phyloP scores from a whole-genome alignment of 2,329 filamentous ascomycete genomes.

The Xylariomycetidae sp. region DNA sequence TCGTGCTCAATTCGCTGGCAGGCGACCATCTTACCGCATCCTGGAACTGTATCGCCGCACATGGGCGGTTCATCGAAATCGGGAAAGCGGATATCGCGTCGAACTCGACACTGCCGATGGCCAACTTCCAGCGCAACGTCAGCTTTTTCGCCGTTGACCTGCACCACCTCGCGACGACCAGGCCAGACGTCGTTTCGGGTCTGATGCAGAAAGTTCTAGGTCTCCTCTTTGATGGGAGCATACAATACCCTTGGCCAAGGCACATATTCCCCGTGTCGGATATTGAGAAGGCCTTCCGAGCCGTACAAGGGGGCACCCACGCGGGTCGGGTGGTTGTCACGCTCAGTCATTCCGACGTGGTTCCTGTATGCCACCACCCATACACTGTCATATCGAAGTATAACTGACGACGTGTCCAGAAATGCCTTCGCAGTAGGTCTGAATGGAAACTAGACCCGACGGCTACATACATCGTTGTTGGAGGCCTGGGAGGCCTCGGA shows the following conservation, averaged over 20 bases:
- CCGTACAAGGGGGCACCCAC: conserved; percentile 8
- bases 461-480: conserved; percentile 8
- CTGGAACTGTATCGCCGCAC: conserved; percentile 35
- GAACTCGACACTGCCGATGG: conserved; percentile 7
- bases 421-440: not conserved
- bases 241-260: conserved; percentile 2
- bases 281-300: conserved; percentile 9
- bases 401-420: too few species aligned
- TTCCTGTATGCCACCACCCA: conserved; percentile 8
- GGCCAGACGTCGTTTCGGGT: not conserved
- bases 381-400: too few species aligned
- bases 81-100: conserved; percentile 8
- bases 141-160: conserved; percentile 7
- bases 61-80: conserved; percentile 28
- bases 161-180: not conserved
- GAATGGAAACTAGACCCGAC: conserved; percentile 5
- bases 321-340: conserved; percentile 6
- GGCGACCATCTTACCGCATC: conserved; percentile 31
- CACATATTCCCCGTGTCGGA: conserved; percentile 2
- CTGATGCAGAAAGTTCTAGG: conserved; percentile 1
- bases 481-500: conserved; percentile 11
- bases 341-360: not conserved
- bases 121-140: conserved; percentile 1
- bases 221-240: not conserved
- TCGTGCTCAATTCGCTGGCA: conserved; percentile 32